phyloP scores from a whole-genome alignment of 1,139 yeast species.

The Hansenula sp. region DNA sequence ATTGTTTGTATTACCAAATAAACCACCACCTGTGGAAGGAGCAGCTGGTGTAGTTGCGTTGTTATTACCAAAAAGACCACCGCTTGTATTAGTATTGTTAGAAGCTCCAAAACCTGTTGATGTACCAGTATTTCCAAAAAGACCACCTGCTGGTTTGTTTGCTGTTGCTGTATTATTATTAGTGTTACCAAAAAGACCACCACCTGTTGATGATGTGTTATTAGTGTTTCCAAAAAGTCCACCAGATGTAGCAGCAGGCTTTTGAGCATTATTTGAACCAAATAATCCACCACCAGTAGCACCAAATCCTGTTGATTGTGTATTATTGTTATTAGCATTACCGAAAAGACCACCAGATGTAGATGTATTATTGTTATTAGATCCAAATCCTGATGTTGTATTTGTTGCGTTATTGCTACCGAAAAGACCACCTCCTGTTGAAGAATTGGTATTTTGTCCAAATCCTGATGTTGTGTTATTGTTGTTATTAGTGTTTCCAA shows the following conservation, averaged over 20 bases:
- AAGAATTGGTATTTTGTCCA: too few relatives aligned
- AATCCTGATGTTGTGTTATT: slow-evolving; percentile 2
- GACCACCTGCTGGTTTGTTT: not conserved
- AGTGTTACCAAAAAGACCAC: slow-evolving; percentile 17
- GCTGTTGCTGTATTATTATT: slow-evolving; percentile 1
- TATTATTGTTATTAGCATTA: not conserved
- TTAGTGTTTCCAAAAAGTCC: slow-evolving; percentile 34
- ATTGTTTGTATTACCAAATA: too few relatives aligned
- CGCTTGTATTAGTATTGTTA: slow-evolving; percentile 4
- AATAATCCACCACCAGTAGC: too few relatives aligned
- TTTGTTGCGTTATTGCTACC: not conserved
- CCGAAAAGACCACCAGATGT: slow-evolving; percentile 2
- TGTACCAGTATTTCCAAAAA: not conserved
- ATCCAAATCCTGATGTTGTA: slow-evolving; percentile 7
- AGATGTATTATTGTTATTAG: slow-evolving; percentile 4
- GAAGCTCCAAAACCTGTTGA: not conserved
- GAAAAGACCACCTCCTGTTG: slow-evolving; percentile 2
- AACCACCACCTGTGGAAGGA: slow-evolving; percentile 18
- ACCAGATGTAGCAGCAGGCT: slow-evolving; percentile 12
- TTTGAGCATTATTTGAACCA: too few relatives aligned
- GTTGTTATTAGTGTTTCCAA: not conserved
- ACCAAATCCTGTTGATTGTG: too few relatives aligned
- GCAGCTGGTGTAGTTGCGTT: slow-evolving; percentile 20
- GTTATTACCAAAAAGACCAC: slow-evolving; percentile 7
- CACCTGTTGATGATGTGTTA: slow-evolving; percentile 9